A percentile compares a stretch with the other conserved stretches of the same genome.
phyloP scores from a whole-genome alignment of 441 rosid species.

The Erysimum cheiri region DNA sequence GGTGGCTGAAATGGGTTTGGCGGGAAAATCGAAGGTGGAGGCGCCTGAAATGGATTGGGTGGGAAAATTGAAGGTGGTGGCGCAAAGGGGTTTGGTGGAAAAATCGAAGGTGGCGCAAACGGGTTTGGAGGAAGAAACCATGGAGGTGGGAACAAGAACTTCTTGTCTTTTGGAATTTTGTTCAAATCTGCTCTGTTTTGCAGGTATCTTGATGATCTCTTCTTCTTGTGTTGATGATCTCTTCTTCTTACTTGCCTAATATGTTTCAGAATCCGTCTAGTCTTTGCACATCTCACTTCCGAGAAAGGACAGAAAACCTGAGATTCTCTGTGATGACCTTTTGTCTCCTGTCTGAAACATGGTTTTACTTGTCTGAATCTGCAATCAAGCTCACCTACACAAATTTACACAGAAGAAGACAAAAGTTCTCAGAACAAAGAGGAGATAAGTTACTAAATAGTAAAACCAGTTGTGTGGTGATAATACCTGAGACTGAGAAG shows the following conservation, averaged over 20 bases:
- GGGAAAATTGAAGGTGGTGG: conserved; percentile 47
- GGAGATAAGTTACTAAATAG: conserved; percentile 55
- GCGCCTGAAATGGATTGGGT: conserved; percentile 26
- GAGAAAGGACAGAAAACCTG: conserved; percentile 47
- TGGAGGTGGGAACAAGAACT: conserved; percentile 40
- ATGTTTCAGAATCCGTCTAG: conserved; percentile 19
- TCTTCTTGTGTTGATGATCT: conserved; percentile 12
- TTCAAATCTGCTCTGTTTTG: not conserved
- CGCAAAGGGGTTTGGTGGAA: conserved; percentile 51
- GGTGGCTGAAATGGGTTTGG: conserved; percentile 42
- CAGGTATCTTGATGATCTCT: conserved; percentile 27
- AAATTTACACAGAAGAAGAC: conserved; percentile 16
- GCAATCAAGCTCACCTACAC: conserved; percentile 72
- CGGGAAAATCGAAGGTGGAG: conserved; percentile 38
- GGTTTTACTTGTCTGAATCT: conserved; percentile 41
- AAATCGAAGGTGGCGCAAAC: conserved; percentile 47
- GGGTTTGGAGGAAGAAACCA: conserved; percentile 53
- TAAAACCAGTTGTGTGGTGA: conserved; percentile 45
- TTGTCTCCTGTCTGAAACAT: conserved; percentile 52
- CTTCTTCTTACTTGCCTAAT: conserved; percentile 22
- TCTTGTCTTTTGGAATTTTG: not conserved
- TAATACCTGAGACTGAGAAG: conserved; percentile 31
- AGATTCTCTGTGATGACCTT: conserved; percentile 60
- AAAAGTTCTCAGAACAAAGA: conserved; percentile 48
- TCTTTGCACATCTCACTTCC: conserved; percentile 1